Percentiles rank a stretch among this genome's conserved stretches.
Evolutionary conservation across 768 basidiomycete genomes (phyloP).

Genomic region (Lactarius psammicola): DNA sequence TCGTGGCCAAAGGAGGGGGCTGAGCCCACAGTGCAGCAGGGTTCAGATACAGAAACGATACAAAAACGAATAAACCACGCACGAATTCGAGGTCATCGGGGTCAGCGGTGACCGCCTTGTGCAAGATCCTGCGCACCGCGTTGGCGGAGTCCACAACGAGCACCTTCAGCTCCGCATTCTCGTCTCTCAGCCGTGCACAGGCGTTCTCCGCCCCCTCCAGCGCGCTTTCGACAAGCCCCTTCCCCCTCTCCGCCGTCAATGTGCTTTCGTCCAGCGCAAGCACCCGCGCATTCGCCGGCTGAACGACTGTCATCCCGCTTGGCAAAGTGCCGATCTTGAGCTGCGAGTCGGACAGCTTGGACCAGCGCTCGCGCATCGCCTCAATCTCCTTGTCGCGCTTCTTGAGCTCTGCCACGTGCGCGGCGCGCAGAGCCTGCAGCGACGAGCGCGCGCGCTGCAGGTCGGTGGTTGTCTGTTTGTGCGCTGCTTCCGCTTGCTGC

Average conservation of each 20-base stretch:
- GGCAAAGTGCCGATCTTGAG: constrained; percentile 46
- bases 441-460: constrained; percentile 69
- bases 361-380: constrained; percentile 70
- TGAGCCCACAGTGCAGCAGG: constrained; percentile 1
- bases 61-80: constrained; percentile 29
- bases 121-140: constrained; percentile 55
- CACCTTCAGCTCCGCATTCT: constrained; percentile 60
- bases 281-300: constrained; percentile 47
- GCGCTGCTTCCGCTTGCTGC: constrained; percentile 57
- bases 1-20: constrained; percentile 31
- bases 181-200: constrained; percentile 56
- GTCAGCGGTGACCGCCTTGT: constrained; percentile 42
- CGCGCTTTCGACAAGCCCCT: constrained; percentile 60
- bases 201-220: constrained; percentile 73
- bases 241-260: constrained; percentile 44
- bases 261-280: constrained; percentile 42
- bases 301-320: constrained; percentile 39
- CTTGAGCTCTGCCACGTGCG: constrained; percentile 70
- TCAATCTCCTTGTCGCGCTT: constrained; percentile 81
- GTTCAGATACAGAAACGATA: constrained; percentile 10
- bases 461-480: constrained; percentile 68
- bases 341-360: constrained; percentile 67
- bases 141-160: constrained; percentile 63
- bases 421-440: constrained; percentile 65
- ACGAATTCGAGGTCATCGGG: constrained; percentile 51